Evolutionary conservation across 106 monocot species (phyloP).

Genomic region (Dioscorea zingiberensis): DNA sequence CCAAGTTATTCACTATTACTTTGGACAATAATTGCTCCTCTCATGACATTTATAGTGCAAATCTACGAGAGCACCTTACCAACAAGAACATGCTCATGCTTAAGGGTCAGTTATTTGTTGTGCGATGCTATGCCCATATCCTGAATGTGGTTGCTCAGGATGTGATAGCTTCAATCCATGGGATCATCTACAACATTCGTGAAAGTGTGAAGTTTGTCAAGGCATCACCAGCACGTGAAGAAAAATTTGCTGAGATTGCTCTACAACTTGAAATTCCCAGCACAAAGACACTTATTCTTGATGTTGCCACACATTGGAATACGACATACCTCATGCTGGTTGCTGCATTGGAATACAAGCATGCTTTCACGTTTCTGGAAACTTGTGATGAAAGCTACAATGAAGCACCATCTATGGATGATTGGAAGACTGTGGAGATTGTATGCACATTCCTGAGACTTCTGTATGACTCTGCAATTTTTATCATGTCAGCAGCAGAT

Average conservation of each 20-base stretch:
- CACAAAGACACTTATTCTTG: constrained; percentile 50
- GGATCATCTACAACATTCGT: constrained; percentile 73
- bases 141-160: constrained; percentile 78
- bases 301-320: constrained; percentile 74
- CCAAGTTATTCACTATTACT: constrained; percentile 75
- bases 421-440: constrained; percentile 85
- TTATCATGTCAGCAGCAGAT: constrained; percentile 34
- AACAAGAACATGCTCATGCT: constrained; percentile 75
- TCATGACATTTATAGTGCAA: constrained; percentile 83
- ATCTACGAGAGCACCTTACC: constrained; percentile 74
- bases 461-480: constrained; percentile 70
- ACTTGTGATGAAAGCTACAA: constrained; percentile 79
- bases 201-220: constrained; percentile 89
- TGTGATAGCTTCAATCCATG: constrained; percentile 82
- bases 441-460: constrained; percentile 67
- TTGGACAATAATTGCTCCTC: constrained; percentile 82
- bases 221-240: constrained; percentile 64
- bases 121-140: constrained; percentile 77
- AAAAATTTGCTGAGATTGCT: constrained; percentile 74
- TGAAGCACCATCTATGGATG: constrained; percentile 78
- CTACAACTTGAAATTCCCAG: constrained; percentile 61
- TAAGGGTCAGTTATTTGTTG: constrained; percentile 76
- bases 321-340: constrained; percentile 86
- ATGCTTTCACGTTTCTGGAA: constrained; percentile 67
- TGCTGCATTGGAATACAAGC: constrained; percentile 69